Conservation (phyloP, 768 basidiomycete species). For the Mycena rosella region DNA sequence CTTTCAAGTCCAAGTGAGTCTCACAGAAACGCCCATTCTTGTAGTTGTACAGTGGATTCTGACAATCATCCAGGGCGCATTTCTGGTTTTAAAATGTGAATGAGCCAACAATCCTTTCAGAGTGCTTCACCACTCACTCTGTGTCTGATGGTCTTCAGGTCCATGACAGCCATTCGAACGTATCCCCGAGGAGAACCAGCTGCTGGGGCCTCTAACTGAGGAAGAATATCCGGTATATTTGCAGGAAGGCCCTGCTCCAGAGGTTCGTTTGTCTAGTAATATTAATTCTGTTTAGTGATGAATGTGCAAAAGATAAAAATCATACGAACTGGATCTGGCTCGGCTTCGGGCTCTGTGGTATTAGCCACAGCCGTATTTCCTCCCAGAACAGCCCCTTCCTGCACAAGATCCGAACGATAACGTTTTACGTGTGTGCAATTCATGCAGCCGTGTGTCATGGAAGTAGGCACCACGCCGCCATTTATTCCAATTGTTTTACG, state of each 20-base stretch:
- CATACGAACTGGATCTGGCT: neutral
- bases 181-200: conserved; percentile 30
- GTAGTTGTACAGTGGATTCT: conserved; percentile 43
- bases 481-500: neutral
- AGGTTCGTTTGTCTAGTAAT: neutral
- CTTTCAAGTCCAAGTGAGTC: conserved; percentile 32
- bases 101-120: no score
- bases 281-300: no score
- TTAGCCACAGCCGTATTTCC: neutral
- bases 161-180: conserved; percentile 48
- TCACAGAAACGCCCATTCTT: conserved; percentile 47
- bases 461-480: neutral
- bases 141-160: conserved; percentile 48
- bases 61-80: conserved; percentile 40
- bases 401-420: neutral
- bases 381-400: neutral
- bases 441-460: conserved; percentile 6
- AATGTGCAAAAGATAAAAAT: neutral
- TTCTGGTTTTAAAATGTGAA: conserved; percentile 29
- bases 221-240: no score
- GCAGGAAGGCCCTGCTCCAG: neutral
- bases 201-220: neutral
- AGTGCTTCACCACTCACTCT: conserved; percentile 25
- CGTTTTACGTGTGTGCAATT: conserved; percentile 10
- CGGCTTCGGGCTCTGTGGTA: no score